These are phyloP conservation scores for Lasiosphaeria ovina DNA, from an alignment of 495 filamentous ascomycete species.

Conservation along the genomic window DNA sequence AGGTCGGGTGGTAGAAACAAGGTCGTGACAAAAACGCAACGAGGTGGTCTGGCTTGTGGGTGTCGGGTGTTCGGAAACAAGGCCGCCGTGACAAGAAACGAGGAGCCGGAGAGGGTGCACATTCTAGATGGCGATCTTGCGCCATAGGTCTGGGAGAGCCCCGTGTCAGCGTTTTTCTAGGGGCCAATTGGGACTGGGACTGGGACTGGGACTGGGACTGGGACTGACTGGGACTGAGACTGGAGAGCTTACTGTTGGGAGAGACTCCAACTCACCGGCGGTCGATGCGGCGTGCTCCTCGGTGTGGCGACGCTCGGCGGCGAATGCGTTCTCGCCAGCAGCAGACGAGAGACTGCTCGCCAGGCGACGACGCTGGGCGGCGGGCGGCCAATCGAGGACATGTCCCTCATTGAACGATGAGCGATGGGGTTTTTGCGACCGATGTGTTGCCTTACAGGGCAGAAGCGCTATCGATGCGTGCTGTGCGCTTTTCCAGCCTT, in stretches of 20 bases:
- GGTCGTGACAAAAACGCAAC: no score
- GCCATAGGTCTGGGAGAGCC: slow-evolving; percentile 74
- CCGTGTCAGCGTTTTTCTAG: slow-evolving; percentile 12
- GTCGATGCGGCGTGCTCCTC: slow-evolving; percentile 82
- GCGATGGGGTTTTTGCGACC: no score
- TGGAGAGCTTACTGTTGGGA: not conserved
- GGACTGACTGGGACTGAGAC: no score
- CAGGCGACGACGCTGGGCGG: slow-evolving; percentile 65
- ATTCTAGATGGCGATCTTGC: slow-evolving; percentile 91
- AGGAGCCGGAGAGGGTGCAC: slow-evolving; percentile 38
- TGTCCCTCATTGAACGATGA: no score
- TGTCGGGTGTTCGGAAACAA: not conserved
- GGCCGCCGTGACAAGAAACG: no score
- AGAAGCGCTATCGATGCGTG: no score
- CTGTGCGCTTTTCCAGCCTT: no score
- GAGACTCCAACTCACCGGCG: slow-evolving; percentile 58
- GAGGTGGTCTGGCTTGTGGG: slow-evolving; percentile 3
- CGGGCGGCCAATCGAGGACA: slow-evolving; percentile 59
- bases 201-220: no score
- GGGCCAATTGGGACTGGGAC: not conserved
- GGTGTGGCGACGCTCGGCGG: slow-evolving; percentile 76
- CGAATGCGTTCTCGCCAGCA: slow-evolving; percentile 91
- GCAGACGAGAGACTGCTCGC: slow-evolving; percentile 33
- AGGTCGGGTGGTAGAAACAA: no score
- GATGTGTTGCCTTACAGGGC: no score